These are phyloP conservation scores for Boechera retrofracta DNA, from an alignment of 345 rosid genomes.

Conservation along the genomic window DNA sequence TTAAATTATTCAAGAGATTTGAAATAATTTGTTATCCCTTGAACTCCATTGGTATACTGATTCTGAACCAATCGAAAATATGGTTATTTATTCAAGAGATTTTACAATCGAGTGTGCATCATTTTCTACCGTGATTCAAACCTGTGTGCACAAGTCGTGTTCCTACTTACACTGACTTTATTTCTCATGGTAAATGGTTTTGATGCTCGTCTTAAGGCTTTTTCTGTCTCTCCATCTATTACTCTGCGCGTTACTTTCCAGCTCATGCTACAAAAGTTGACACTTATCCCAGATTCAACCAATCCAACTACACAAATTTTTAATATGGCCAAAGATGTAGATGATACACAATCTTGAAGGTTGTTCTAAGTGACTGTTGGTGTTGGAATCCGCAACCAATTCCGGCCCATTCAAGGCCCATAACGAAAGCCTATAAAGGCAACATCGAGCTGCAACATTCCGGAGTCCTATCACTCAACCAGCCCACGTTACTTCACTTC, in stretches of 20 bases:
- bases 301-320: neutral
- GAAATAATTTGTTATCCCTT: no score
- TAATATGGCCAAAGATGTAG: neutral
- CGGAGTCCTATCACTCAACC: neutral
- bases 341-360: neutral
- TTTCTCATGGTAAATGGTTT: no score
- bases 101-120: no score
- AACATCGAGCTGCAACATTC: neutral
- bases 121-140: no score
- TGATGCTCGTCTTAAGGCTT: no score
- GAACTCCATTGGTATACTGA: no score
- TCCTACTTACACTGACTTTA: no score
- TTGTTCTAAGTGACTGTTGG: neutral
- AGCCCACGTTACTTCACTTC: neutral
- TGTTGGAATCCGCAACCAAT: neutral
- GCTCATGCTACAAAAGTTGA: neutral
- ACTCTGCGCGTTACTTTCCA: neutral
- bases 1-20: no score
- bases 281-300: neutral
- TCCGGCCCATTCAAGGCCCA: neutral
- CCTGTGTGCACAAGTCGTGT: no score
- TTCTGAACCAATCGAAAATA: no score
- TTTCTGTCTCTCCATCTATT: no score
- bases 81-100: no score
- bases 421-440: neutral